phyloP scores from a whole-genome alignment of 352 stramenopile species.

The Peronosclerospora sorghi region DNA sequence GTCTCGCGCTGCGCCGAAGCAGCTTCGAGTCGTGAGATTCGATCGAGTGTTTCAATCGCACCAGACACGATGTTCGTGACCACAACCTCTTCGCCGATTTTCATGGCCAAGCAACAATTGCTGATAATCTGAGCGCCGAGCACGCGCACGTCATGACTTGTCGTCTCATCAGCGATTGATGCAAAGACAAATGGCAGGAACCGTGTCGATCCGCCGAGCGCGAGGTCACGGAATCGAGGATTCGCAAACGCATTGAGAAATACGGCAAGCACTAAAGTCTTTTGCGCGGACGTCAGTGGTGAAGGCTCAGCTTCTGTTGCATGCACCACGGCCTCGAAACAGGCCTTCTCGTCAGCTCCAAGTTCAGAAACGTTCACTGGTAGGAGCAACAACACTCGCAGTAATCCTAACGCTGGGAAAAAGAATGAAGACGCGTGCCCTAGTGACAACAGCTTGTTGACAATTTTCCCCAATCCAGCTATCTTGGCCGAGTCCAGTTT shows the following conservation, averaged over 20 bases:
- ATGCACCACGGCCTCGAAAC: conserved; percentile 39
- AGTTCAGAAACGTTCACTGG: conserved; percentile 12
- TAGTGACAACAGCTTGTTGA: conserved; percentile 33
- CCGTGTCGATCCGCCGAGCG: conserved; percentile 28
- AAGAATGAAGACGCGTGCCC: conserved; percentile 27
- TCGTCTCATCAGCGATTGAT: conserved; percentile 28
- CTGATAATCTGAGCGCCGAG: conserved; percentile 50
- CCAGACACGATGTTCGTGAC: conserved; percentile 65
- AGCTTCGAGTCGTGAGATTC: conserved; percentile 29
- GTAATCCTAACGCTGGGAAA: conserved; percentile 44
- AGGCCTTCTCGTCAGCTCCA: conserved; percentile 25
- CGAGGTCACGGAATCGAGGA: conserved; percentile 34
- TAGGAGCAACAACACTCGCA: conserved; percentile 50
- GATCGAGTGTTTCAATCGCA: conserved; percentile 53
- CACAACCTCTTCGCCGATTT: conserved; percentile 56
- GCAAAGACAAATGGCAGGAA: conserved; percentile 66
- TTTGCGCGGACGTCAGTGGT: conserved; percentile 28
- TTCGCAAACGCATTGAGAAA: conserved; percentile 61
- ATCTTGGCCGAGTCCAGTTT: conserved; percentile 7
- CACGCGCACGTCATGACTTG: conserved; percentile 31
- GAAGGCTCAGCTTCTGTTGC: conserved; percentile 23
- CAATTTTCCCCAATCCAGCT: conserved; percentile 29
- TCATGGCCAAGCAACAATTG: conserved; percentile 60
- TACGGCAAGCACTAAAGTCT: conserved; percentile 44
- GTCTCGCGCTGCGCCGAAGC: conserved; percentile 26